A percentile compares a stretch with the other conserved stretches of the same genome.
Conservation (phyloP, 106 monocot genomes). For the Acorus calamus region DNA sequence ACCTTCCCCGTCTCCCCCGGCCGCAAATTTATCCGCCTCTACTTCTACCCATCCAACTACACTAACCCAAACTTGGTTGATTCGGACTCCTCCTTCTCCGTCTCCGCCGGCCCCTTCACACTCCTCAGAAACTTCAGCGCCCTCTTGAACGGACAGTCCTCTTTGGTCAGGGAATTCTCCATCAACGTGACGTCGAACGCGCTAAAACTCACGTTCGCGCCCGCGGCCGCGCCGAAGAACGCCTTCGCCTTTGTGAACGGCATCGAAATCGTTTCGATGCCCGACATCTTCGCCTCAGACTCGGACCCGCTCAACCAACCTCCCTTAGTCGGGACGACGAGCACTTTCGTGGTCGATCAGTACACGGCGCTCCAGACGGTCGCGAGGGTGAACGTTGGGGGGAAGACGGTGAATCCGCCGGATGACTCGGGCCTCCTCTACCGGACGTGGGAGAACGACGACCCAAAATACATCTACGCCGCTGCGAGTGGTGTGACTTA, state of each 20-base stretch:
- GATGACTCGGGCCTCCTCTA: constrained; percentile 38
- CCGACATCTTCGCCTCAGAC: constrained; percentile 27
- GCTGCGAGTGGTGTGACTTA: constrained; percentile 43
- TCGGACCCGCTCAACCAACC: background rate
- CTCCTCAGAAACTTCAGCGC: constrained; percentile 69
- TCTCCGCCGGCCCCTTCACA: constrained; percentile 19
- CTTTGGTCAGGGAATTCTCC: constrained; percentile 49
- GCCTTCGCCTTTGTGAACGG: constrained; percentile 75
- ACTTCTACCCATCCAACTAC: constrained; percentile 58
- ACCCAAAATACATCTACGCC: constrained; percentile 31
- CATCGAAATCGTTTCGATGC: constrained; percentile 61
- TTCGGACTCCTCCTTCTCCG: constrained; percentile 49
- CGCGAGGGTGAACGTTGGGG: constrained; percentile 75
- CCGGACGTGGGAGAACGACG: constrained; percentile 53
- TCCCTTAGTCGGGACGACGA: constrained; percentile 5
- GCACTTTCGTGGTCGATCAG: constrained; percentile 19
- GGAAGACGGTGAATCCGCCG: constrained; percentile 29
- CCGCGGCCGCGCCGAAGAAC: constrained; percentile 12
- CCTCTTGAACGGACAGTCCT: constrained; percentile 34
- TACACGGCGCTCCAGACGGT: constrained; percentile 38
- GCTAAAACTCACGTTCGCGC: constrained; percentile 63
- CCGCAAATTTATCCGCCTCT: constrained; percentile 59
- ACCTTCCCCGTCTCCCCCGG: constrained; percentile 47
- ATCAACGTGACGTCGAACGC: constrained; percentile 32
- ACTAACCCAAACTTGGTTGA: constrained; percentile 16